Evolutionary conservation across 116 monocot genomes (phyloP).

Genomic region (Posidonia oceanica): DNA sequence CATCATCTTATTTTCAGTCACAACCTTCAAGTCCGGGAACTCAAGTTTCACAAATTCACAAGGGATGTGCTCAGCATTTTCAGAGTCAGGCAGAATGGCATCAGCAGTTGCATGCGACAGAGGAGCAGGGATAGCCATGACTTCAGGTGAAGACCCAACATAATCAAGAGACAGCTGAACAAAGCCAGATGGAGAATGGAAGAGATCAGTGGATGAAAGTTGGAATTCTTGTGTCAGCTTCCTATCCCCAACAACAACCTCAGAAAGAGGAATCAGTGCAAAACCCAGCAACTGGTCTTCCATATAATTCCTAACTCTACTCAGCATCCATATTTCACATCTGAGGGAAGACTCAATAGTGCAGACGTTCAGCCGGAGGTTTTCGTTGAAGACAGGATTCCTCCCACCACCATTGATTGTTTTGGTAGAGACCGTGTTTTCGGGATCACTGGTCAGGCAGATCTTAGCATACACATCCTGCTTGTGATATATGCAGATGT

Average conservation of each 20-base stretch:
- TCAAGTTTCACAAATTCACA: slow-evolving; percentile 49
- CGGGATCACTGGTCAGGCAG: slow-evolving; percentile 57
- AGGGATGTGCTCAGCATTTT: slow-evolving; percentile 31
- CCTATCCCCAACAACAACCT: slow-evolving; percentile 13
- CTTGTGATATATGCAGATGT: slow-evolving; percentile 89
- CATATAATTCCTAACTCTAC: slow-evolving; percentile 49
- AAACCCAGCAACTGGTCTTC: slow-evolving; percentile 91
- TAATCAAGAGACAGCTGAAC: slow-evolving; percentile 51
- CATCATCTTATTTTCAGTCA: slow-evolving; percentile 65
- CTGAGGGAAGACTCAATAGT: slow-evolving; percentile 39
- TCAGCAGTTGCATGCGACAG: background rate
- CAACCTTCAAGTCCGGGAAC: slow-evolving; percentile 56
- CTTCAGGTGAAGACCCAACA: slow-evolving; percentile 3
- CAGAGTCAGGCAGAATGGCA: slow-evolving; percentile 6
- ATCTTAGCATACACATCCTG: slow-evolving; percentile 92
- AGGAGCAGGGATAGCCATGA: background rate
- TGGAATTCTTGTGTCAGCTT: slow-evolving; percentile 39
- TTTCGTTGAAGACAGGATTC: slow-evolving; percentile 55
- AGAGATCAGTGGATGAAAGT: slow-evolving; percentile 70
- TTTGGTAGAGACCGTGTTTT: slow-evolving; percentile 35
- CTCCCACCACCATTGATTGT: slow-evolving; percentile 52
- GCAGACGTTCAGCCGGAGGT: slow-evolving; percentile 22
- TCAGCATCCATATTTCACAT: slow-evolving; percentile 86
- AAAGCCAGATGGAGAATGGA: slow-evolving; percentile 76
- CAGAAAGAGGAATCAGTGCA: slow-evolving; percentile 55